Evolutionary conservation across 257 asterid genomes (phyloP).

Genomic region (Solanum sejunctum): DNA sequence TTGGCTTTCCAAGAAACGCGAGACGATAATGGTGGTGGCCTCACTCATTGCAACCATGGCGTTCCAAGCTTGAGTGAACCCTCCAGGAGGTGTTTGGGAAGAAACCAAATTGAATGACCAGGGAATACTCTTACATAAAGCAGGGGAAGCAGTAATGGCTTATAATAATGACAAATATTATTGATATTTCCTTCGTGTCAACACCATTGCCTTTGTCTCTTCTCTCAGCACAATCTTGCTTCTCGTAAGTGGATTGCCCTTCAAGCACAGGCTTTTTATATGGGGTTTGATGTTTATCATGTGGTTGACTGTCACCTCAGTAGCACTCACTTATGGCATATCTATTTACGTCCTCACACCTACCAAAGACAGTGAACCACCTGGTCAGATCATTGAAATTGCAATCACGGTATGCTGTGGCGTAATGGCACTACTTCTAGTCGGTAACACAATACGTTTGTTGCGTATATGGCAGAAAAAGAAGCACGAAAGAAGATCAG

Average conservation of each 20-base stretch:
- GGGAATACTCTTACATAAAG: slow-evolving; percentile 10
- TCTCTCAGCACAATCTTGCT: slow-evolving; percentile 44
- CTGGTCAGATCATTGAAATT: slow-evolving; percentile 9
- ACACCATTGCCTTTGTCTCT: slow-evolving; percentile 36
- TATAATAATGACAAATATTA: slow-evolving; percentile 8
- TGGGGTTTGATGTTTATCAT: slow-evolving; percentile 48
- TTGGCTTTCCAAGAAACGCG: slow-evolving; percentile 20
- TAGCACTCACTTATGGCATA: slow-evolving; percentile 28
- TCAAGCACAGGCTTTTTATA: slow-evolving; percentile 15
- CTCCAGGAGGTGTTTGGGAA: slow-evolving; percentile 15
- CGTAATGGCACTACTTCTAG: slow-evolving; percentile 25
- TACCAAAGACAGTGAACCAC: neutral
- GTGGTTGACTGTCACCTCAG: slow-evolving; percentile 37
- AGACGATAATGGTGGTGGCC: slow-evolving; percentile 33
- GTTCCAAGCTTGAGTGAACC: slow-evolving; percentile 21
- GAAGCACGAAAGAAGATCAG: neutral
- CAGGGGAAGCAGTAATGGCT: slow-evolving; percentile 43
- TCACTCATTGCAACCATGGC: slow-evolving; percentile 35
- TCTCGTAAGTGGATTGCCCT: slow-evolving; percentile 46
- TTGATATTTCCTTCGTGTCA: slow-evolving; percentile 15
- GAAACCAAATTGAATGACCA: neutral
- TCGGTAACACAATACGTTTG: slow-evolving; percentile 26
- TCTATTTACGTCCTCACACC: slow-evolving; percentile 24
- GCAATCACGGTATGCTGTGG: slow-evolving; percentile 20
- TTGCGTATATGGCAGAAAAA: slow-evolving; percentile 18